Base-by-base conservation (phyloP, 768 basidiomycete species). In the Phylloporus sp. region DNA sequence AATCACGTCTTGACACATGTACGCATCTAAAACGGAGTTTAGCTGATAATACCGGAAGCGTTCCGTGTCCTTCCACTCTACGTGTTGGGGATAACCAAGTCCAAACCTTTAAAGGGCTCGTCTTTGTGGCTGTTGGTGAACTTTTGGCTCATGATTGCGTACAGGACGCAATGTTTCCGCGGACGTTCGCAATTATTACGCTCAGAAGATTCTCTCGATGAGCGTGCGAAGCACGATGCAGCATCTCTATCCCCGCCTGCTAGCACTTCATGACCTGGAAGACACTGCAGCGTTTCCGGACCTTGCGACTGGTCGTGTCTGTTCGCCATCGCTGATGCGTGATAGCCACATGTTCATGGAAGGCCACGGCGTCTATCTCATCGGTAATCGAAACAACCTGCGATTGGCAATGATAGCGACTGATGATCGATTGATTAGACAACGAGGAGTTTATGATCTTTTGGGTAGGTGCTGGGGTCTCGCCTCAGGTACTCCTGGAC, bases 1-100 rank as follows among this genome's bases (percentile, higher is more conserved):
- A 35, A 35, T 22, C 40, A 4, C 24, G 18, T 28, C 16, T 6
- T 8, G 29, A 50, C 39, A 16, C 23, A 3, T 49, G 29, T 46
- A 38, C 43, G 18, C 45, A 20, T 52, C 59, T 54, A 39, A 58
- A 34, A 45, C 52, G 12, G 6, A 4, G 29, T 38, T 1, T 59
- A 99, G 95, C 71, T 99, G 55, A 88, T 99, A 54, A 82, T 99
- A 23, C 97, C 97, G 6, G 97, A 98, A 70, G 86, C 88, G 0
- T 94, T 93, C 76, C 86, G 87, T 62, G 78, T 86, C 1, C 78
- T 98, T 38, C 91, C 94, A 0, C 75, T 92, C 16, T 94, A 86
- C 65, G 80, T 81, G 4, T 75, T 97, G 3, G 84, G 84, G 11
- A 80, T 97, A 29, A 76, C 88, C 41, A 99, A 99, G 73, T 81